phyloP scores from a whole-genome alignment of 2,329 filamentous ascomycete species.

The Colletotrichum siamense region DNA sequence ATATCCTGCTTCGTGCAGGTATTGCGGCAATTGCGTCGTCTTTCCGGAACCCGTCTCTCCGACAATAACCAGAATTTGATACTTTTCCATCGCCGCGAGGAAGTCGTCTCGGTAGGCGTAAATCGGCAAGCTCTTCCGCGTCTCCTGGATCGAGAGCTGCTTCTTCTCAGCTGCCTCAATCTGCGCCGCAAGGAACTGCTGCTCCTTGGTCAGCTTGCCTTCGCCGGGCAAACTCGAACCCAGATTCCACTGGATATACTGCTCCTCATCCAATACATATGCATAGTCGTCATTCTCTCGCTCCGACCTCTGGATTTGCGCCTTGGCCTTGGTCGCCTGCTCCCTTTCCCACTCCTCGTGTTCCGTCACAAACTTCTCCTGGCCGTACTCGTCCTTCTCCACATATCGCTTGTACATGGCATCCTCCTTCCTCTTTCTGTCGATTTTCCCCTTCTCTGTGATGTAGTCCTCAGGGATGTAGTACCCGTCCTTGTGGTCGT shows the following conservation, averaged over 20 bases:
- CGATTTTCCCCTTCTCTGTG: slow-evolving; percentile 89
- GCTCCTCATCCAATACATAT: slow-evolving; percentile 89
- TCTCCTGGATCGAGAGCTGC: slow-evolving; percentile 87
- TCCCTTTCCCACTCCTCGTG: slow-evolving; percentile 96
- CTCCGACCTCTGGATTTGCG: slow-evolving; percentile 79
- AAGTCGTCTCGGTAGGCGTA: slow-evolving; percentile 88
- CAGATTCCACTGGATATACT: slow-evolving; percentile 84
- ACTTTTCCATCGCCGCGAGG: slow-evolving; percentile 81
- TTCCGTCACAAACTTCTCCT: slow-evolving; percentile 90
- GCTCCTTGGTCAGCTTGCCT: slow-evolving; percentile 77
- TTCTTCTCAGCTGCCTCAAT: slow-evolving; percentile 90
- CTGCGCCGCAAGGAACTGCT: slow-evolving; percentile 78
- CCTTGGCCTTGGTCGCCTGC: slow-evolving; percentile 85
- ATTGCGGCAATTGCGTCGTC: slow-evolving; percentile 94
- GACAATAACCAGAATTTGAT: slow-evolving; percentile 90
- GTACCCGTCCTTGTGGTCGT: slow-evolving; percentile 93
- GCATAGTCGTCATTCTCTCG: slow-evolving; percentile 85
- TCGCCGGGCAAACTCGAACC: slow-evolving; percentile 77
- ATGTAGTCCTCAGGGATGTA: slow-evolving; percentile 94
- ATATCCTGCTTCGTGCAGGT: slow-evolving; percentile 88
- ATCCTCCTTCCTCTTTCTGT: slow-evolving; percentile 85
- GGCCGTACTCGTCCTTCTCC: slow-evolving; percentile 83
- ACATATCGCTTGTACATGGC: slow-evolving; percentile 91
- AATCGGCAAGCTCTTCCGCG: slow-evolving; percentile 87
- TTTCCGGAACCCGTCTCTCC: slow-evolving; percentile 96